phyloP scores from a whole-genome alignment of 108 stramenopile genomes.

The Cyclostephanos tholiformis region DNA sequence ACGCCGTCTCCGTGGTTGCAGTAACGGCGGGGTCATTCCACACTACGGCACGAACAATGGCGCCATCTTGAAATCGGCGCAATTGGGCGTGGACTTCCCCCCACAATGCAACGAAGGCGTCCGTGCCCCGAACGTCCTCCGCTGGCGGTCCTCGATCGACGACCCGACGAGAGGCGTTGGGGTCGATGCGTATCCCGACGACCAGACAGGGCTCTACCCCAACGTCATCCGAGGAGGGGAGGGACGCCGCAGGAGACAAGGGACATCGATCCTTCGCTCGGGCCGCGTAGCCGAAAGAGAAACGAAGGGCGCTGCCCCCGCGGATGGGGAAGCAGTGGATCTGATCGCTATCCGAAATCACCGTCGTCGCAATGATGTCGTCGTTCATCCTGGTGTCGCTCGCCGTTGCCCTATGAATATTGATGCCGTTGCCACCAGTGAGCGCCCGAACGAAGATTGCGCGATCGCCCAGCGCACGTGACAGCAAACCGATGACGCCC shows the following conservation, averaged over 20 bases:
- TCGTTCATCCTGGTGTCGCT: slow-evolving; percentile 25
- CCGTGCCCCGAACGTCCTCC: slow-evolving; percentile 56
- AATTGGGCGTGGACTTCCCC: slow-evolving; percentile 69
- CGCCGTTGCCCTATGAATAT: slow-evolving; percentile 16
- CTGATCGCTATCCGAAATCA: slow-evolving; percentile 47
- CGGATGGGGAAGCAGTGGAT: slow-evolving; percentile 42
- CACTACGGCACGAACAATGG: slow-evolving; percentile 87
- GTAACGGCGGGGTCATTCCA: slow-evolving; percentile 60
- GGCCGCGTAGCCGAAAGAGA: slow-evolving; percentile 16
- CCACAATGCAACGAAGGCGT: slow-evolving; percentile 75
- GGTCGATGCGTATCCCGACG: slow-evolving; percentile 69
- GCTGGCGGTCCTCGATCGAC: slow-evolving; percentile 88
- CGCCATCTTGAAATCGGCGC: slow-evolving; percentile 89
- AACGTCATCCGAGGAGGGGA: slow-evolving; percentile 23
- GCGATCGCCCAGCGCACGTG: slow-evolving; percentile 73
- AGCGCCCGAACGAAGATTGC: slow-evolving; percentile 57
- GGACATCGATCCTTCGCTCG: slow-evolving; percentile 8
- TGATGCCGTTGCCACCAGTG: slow-evolving; percentile 72
- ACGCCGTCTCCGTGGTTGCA: too few relatives aligned
- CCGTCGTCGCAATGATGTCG: slow-evolving; percentile 7
- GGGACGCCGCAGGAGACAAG: slow-evolving; percentile 11
- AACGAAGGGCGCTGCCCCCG: slow-evolving; percentile 6
- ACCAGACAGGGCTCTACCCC: slow-evolving; percentile 26
- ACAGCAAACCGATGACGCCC: slow-evolving; percentile 53
- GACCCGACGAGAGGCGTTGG: slow-evolving; percentile 65